phyloP scores from a whole-genome alignment of 345 rosid genomes.

The Rhodamnia argentea region DNA sequence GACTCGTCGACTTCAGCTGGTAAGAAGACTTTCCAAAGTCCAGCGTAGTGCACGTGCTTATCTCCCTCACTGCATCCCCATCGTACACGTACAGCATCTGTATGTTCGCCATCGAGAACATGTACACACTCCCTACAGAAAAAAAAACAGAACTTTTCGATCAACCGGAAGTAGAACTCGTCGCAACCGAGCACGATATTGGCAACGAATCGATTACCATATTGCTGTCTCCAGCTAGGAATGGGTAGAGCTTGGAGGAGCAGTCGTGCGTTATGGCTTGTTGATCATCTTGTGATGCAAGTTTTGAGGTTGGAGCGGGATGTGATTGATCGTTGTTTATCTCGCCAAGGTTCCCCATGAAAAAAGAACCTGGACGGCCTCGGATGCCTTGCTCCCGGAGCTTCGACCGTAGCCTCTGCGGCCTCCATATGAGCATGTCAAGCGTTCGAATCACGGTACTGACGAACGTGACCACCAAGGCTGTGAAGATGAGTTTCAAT shows the following conservation, averaged over 20 bases:
- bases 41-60: conserved; percentile 11
- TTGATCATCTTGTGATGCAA: neutral
- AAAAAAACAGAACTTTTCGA: neutral
- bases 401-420: neutral
- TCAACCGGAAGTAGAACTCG: neutral
- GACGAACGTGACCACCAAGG: neutral
- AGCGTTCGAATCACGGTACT: no score
- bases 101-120: conserved; percentile 4
- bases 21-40: conserved; percentile 22
- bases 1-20: conserved; percentile 3
- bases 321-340: neutral
- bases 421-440: neutral
- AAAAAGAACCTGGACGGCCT: neutral
- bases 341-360: neutral
- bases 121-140: neutral
- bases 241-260: conserved; percentile 4
- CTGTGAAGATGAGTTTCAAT: neutral
- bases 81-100: conserved; percentile 5
- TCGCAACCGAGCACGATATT: no score
- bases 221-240: neutral
- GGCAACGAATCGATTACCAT: neutral
- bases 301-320: neutral
- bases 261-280: neutral
- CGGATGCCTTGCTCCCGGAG: neutral
- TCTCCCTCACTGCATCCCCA: conserved; percentile 14